These are phyloP conservation scores for Jamesozyma spencerorum DNA, from an alignment of 805 yeast species.

Conservation along the genomic window DNA sequence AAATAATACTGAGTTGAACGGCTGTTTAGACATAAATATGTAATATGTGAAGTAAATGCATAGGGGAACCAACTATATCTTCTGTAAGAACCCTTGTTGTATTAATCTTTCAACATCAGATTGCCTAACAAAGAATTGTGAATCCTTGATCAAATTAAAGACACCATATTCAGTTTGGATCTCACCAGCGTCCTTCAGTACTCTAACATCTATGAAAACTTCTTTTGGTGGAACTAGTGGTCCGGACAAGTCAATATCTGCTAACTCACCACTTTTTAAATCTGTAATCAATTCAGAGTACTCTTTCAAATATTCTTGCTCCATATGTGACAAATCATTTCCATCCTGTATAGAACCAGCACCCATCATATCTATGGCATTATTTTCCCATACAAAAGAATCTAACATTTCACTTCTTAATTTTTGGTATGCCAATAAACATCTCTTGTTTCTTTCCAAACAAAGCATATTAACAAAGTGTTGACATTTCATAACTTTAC, in stretches of 20 bases:
- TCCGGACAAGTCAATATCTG: constrained; percentile 82
- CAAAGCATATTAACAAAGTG: constrained; percentile 51
- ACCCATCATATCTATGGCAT: constrained; percentile 28
- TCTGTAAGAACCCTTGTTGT: constrained; percentile 87
- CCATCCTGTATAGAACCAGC: constrained; percentile 32
- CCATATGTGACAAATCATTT: constrained; percentile 61
- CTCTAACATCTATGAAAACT: constrained; percentile 89
- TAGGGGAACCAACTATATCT: constrained; percentile 33
- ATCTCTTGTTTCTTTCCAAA: constrained; percentile 82
- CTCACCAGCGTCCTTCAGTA: constrained; percentile 89
- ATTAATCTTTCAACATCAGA: constrained; percentile 89
- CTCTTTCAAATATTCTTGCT: constrained; percentile 64
- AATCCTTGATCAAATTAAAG: constrained; percentile 82
- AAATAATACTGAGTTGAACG: too few species aligned
- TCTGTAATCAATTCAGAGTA: constrained; percentile 66
- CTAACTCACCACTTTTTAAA: constrained; percentile 61
- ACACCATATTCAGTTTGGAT: constrained; percentile 96
- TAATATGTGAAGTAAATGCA: not conserved
- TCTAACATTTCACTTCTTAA: constrained; percentile 60
- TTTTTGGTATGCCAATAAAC: constrained; percentile 75
- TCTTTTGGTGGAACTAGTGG: constrained; percentile 85
- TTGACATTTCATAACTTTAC: constrained; percentile 50
- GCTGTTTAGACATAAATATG: too few species aligned
- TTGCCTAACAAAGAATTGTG: constrained; percentile 89
- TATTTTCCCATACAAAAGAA: constrained; percentile 62